Evolutionary conservation across 805 yeast species (phyloP).

Genomic region (Clavispora asparagi): DNA sequence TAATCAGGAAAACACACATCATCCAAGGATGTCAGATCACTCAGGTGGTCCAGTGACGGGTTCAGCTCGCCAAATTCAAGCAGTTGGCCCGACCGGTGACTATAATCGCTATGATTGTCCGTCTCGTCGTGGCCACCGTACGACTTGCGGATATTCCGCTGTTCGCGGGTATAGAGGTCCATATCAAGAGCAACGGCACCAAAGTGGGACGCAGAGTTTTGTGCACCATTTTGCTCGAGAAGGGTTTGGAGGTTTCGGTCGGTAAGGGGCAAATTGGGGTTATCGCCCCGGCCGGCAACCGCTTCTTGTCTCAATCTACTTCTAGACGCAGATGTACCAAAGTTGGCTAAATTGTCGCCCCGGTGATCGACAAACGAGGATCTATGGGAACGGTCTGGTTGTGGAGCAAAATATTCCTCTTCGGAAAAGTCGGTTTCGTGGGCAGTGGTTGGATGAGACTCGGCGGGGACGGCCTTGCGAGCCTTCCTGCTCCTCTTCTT

Average conservation of each 20-base stretch:
- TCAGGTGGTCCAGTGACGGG: slow-evolving; percentile 57
- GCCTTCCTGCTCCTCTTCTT: slow-evolving; percentile 4
- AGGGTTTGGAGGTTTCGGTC: slow-evolving; percentile 32
- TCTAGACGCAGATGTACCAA: slow-evolving; percentile 26
- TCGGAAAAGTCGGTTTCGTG: background rate
- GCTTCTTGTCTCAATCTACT: slow-evolving; percentile 8
- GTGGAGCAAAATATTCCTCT: background rate
- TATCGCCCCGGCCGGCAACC: background rate
- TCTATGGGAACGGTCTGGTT: no score
- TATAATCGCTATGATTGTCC: slow-evolving; percentile 6
- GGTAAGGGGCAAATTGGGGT: slow-evolving; percentile 26
- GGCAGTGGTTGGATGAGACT: background rate
- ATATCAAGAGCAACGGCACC: slow-evolving; percentile 34
- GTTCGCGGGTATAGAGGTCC: slow-evolving; percentile 34
- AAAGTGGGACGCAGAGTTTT: slow-evolving; percentile 7
- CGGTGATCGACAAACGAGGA: slow-evolving; percentile 25
- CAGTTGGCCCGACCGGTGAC: slow-evolving; percentile 8
- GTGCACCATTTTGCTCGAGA: slow-evolving; percentile 11
- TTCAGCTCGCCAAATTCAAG: slow-evolving; percentile 50
- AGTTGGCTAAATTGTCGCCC: slow-evolving; percentile 21
- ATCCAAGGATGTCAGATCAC: slow-evolving; percentile 70
- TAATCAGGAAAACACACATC: slow-evolving; percentile 92
- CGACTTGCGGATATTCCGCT: slow-evolving; percentile 14
- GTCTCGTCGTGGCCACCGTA: slow-evolving; percentile 6
- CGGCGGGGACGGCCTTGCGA: background rate